These are phyloP conservation scores for Talaromyces marneffei DNA, from an alignment of 2,329 filamentous ascomycete genomes.

Conservation along the genomic window DNA sequence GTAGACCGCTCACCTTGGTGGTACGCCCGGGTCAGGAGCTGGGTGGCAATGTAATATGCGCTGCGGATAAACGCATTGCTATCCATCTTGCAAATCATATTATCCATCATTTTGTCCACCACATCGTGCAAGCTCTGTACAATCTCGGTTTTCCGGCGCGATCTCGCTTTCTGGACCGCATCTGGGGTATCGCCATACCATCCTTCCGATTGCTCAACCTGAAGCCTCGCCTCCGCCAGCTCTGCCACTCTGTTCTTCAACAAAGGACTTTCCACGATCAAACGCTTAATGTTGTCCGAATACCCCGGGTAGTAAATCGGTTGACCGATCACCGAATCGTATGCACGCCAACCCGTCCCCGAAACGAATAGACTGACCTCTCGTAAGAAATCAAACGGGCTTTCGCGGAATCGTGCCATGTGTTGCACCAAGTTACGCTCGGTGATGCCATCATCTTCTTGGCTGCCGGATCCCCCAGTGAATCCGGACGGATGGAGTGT, in stretches of 20 bases:
- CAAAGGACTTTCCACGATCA: conserved; percentile 69
- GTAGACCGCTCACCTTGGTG: conserved; percentile 63
- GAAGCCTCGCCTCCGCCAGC: conserved; percentile 67
- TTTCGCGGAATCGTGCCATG: conserved; percentile 77
- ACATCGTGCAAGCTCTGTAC: conserved; percentile 71
- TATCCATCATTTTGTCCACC: conserved; percentile 78
- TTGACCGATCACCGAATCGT: conserved; percentile 84
- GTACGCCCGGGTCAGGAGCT: conserved; percentile 85
- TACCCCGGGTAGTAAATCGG: conserved; percentile 92
- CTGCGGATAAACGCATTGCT: conserved; percentile 86
- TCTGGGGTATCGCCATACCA: conserved; percentile 46
- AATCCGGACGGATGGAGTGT: conserved; percentile 68
- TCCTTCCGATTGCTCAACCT: conserved; percentile 71
- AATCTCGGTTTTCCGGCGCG: conserved; percentile 51
- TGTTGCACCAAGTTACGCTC: conserved; percentile 55
- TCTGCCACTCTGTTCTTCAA: conserved; percentile 69
- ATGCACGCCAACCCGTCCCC: conserved; percentile 90
- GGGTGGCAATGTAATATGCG: conserved; percentile 83
- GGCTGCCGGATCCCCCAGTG: conserved; percentile 31
- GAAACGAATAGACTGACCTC: conserved; percentile 92
- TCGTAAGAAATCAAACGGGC: conserved; percentile 72
- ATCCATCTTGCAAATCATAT: conserved; percentile 99
- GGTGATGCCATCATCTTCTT: conserved; percentile 43
- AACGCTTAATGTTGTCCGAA: conserved; percentile 77
- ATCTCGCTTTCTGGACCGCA: conserved; percentile 25